Conservation (phyloP, 1,284 basidiomycete genomes). For the Rhodotorula sp. region DNA sequence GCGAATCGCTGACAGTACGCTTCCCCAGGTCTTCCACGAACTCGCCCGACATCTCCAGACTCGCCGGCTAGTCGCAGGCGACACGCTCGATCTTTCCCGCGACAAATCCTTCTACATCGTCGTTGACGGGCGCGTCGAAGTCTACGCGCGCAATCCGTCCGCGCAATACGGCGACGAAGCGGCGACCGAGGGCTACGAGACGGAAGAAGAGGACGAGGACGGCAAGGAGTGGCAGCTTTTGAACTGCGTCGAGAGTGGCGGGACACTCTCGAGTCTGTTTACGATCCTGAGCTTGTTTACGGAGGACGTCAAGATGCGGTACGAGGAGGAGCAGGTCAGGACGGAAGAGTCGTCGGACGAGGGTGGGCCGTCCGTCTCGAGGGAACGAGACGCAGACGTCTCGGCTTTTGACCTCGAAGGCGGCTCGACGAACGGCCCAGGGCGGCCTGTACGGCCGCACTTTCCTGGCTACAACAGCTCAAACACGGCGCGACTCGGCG, state of each 20-base stretch:
- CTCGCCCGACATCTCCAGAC: slow-evolving; percentile 90
- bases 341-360: slow-evolving; percentile 4
- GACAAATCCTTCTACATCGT: slow-evolving; percentile 96
- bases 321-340: slow-evolving; percentile 56
- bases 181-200: slow-evolving; percentile 62
- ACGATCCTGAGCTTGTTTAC: slow-evolving; percentile 95
- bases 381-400: slow-evolving; percentile 19
- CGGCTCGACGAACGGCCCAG: neutral
- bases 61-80: slow-evolving; percentile 81
- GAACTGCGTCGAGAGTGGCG: slow-evolving; percentile 91
- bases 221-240: slow-evolving; percentile 68
- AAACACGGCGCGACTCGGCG: neutral
- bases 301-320: slow-evolving; percentile 90
- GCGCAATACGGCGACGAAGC: slow-evolving; percentile 33
- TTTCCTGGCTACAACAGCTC: neutral
- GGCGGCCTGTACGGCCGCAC: neutral
- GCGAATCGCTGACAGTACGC: neutral
- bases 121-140: slow-evolving; percentile 74
- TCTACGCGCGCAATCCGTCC: slow-evolving; percentile 61
- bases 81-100: slow-evolving; percentile 80
- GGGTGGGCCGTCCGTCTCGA: neutral
- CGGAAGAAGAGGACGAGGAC: slow-evolving; percentile 72
- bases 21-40: slow-evolving; percentile 80
- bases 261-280: slow-evolving; percentile 91
- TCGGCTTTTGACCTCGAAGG: slow-evolving; percentile 25